Evolutionary conservation across 2,329 filamentous ascomycete genomes (phyloP), one percentile per base, ranked within the genome.

Genomic region (Penicillium sp.): DNA sequence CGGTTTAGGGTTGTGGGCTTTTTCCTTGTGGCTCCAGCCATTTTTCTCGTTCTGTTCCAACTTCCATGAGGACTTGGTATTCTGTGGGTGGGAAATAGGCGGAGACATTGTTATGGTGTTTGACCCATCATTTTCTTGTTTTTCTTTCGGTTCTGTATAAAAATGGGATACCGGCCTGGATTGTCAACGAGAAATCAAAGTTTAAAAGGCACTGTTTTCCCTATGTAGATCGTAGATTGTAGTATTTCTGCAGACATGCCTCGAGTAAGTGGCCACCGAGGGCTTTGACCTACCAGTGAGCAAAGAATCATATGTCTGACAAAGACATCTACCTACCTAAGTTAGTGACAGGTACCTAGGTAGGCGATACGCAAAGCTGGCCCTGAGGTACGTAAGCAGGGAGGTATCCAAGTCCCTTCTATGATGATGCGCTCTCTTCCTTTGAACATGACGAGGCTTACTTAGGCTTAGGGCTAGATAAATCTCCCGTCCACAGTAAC

Each of bases 91-190:
- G 35, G 31, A 37, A 37, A 22, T 51, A 13, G 39, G 46, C 27
- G 3, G 35, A 51, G 35, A 51, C 41, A 56, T 61, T 60, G 36
- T 62, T 63, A 54, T 52, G 54, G 53, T 65, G 63, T 57, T 61
- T 53, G 27, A 52, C 24, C 40, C 50, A 56, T 61, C 55, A 58
- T 57, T 50, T 47, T 55, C 55, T 39, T 19, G 16, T 31, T 27
- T 27, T 40, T 50, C n/a, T 54, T 62, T 60, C 58, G 64, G 62
- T 65, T 64, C 56, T 67, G 65, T 67, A 67, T 55, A 66, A 67
- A 49, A 64, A 66, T 55, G 60, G 50, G 62, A 51, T 63, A 67
- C 39, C 46, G 55, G 60, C 54, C 36, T 51, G 49, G 33, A 24
- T 27, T 61, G 55, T 57, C 59, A 67, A 63, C 61, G 65, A 67